Evolutionary conservation across 148 eudicot genomes (phyloP).

Genomic region (Heliamphora exappendiculata): DNA sequence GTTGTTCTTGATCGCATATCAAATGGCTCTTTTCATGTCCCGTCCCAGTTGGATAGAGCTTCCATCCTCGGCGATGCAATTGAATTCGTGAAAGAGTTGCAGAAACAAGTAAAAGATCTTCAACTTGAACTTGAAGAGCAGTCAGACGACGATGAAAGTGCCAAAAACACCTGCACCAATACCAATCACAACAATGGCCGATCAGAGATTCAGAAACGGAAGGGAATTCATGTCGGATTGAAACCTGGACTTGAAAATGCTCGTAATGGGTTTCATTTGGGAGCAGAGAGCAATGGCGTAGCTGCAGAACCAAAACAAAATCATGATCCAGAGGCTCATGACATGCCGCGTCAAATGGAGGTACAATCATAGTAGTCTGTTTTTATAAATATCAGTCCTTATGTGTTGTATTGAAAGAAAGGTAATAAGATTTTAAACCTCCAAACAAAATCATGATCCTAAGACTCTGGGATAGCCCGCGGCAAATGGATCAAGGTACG

Average conservation of each 20-base stretch:
- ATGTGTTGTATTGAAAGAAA: too few species aligned
- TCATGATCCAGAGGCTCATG: slow-evolving; percentile 32
- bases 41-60: slow-evolving; percentile 75
- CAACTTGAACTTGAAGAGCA: slow-evolving; percentile 66
- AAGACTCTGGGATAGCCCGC: too few species aligned
- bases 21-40: neutral
- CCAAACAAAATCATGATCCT: too few species aligned
- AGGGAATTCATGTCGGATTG: slow-evolving; percentile 26
- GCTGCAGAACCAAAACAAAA: slow-evolving; percentile 22
- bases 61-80: slow-evolving; percentile 93
- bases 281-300: slow-evolving; percentile 23
- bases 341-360: slow-evolving; percentile 88
- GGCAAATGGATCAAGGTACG: too few species aligned
- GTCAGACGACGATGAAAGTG: slow-evolving; percentile 58
- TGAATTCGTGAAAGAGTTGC: slow-evolving; percentile 70
- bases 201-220: slow-evolving; percentile 19
- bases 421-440: too few species aligned
- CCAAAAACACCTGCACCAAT: slow-evolving; percentile 3
- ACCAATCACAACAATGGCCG: slow-evolving; percentile 10
- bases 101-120: slow-evolving; percentile 60
- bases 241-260: slow-evolving; percentile 32
- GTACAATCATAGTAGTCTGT: slow-evolving; percentile 19
- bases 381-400: neutral
- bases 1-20: neutral
- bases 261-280: slow-evolving; percentile 25